Percentiles rank a stretch among this genome's conserved stretches.
Evolutionary conservation across 148 eudicot genomes (phyloP).

Genomic region (Fagopyrum esculentum): DNA sequence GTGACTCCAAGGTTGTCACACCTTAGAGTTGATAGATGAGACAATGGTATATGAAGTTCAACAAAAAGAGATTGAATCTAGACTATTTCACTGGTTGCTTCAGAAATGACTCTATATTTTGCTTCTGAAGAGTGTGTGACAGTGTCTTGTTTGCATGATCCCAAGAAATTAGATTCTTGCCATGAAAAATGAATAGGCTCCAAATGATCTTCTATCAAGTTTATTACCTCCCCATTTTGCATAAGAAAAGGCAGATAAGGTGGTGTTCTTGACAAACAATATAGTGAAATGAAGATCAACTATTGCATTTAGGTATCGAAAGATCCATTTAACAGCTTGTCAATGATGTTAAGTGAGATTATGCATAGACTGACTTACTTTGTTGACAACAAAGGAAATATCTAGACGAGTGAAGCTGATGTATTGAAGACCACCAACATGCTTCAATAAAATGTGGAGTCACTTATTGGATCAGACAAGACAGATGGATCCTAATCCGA

Average conservation of each 20-base stretch:
- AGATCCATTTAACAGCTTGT: neutral
- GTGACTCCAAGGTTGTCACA: neutral
- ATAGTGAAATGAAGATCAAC: neutral
- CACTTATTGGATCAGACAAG: neutral
- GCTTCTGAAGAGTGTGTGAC: neutral
- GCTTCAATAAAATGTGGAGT: neutral
- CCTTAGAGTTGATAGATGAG: neutral
- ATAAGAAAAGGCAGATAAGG: neutral
- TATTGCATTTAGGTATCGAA: neutral
- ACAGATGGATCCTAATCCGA: neutral
- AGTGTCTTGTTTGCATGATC: neutral
- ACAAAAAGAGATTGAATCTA: neutral
- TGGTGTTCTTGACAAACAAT: neutral
- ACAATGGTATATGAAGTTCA: neutral
- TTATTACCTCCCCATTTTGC: neutral
- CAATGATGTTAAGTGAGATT: neutral
- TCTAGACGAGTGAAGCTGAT: neutral
- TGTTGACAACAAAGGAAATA: neutral
- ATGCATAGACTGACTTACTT: neutral
- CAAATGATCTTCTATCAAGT: neutral
- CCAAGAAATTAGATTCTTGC: neutral
- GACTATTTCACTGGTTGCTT: neutral
- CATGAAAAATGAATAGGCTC: neutral
- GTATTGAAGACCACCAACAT: slow-evolving; percentile 8
- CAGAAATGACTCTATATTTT: neutral